Percentiles rank a stretch among this genome's conserved stretches.
phyloP scores from a whole-genome alignment of 2,329 filamentous ascomycete species.

The Colletotrichum abscissum region DNA sequence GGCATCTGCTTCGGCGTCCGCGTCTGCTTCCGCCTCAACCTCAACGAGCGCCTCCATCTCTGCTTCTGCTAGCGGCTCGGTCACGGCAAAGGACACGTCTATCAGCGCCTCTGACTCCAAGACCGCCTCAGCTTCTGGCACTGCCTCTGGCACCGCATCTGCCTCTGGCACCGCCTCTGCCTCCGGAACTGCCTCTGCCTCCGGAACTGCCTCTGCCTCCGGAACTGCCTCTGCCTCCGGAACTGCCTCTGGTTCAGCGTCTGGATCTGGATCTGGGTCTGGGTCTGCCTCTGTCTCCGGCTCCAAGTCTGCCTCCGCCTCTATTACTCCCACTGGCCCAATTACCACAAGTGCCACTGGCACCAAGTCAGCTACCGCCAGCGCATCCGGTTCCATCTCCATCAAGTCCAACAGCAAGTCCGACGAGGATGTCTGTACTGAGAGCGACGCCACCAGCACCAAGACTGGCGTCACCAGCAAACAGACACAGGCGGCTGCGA shows the following conservation, averaged over 20 bases:
- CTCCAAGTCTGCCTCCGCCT: background rate
- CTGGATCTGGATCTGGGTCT: constrained; percentile 30
- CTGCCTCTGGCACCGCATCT: background rate
- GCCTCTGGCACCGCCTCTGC: background rate
- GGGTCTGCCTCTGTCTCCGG: background rate
- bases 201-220: background rate
- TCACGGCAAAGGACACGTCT: background rate
- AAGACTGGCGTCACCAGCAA: background rate
- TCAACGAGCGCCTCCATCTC: background rate
- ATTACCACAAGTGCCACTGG: constrained; percentile 1
- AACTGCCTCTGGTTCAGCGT: background rate
- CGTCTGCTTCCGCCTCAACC: constrained; percentile 11
- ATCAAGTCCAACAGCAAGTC: background rate
- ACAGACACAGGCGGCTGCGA: constrained; percentile 3
- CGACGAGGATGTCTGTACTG: constrained; percentile 28
- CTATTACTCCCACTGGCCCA: constrained; percentile 1
- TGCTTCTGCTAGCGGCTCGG: background rate
- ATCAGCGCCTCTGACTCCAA: constrained; percentile 42
- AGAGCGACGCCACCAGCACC: constrained; percentile 24
- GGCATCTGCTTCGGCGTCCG: constrained; percentile 1
- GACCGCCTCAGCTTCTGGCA: background rate
- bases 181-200: background rate
- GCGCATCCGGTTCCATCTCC: background rate
- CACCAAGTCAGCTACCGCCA: background rate
- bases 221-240: background rate